phyloP scores from a whole-genome alignment of 176 grass and related monocot genomes.

The Eragrostis curvula region DNA sequence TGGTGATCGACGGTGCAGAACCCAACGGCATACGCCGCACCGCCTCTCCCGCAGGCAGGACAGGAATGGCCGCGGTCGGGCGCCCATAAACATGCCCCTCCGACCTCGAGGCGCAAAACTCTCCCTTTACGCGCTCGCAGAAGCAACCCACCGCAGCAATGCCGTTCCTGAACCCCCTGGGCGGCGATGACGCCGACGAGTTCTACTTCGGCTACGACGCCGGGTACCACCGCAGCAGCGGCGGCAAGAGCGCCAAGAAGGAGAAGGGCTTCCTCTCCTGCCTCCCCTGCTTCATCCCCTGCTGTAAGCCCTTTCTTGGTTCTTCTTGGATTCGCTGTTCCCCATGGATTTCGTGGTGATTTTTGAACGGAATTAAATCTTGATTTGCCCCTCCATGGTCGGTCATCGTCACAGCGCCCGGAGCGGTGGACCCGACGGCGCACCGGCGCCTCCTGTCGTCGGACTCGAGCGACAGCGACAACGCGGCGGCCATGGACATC shows the following conservation, averaged over 20 bases:
- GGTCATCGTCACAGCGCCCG: constrained; percentile 21
- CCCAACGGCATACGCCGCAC: neutral
- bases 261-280: constrained; percentile 54
- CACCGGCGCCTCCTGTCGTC: constrained; percentile 59
- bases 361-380: neutral
- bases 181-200: constrained; percentile 41
- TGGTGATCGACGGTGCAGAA: neutral
- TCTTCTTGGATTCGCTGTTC: neutral
- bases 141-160: neutral
- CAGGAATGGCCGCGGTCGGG: neutral
- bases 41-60: neutral
- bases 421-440: constrained; percentile 35
- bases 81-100: neutral
- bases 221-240: constrained; percentile 36
- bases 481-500: constrained; percentile 41
- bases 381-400: neutral
- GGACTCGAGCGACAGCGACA: constrained; percentile 60
- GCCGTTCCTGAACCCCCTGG: constrained; percentile 51
- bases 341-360: neutral
- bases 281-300: constrained; percentile 59
- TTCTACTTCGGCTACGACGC: constrained; percentile 54
- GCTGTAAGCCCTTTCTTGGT: constrained; percentile 31
- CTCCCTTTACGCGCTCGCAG: neutral
- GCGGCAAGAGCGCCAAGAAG: constrained; percentile 55
- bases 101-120: neutral